Percentiles rank a stretch among this genome's conserved stretches.
Conservation (phyloP, 2,329 filamentous ascomycete genomes). For the Fusarium torulosum region DNA sequence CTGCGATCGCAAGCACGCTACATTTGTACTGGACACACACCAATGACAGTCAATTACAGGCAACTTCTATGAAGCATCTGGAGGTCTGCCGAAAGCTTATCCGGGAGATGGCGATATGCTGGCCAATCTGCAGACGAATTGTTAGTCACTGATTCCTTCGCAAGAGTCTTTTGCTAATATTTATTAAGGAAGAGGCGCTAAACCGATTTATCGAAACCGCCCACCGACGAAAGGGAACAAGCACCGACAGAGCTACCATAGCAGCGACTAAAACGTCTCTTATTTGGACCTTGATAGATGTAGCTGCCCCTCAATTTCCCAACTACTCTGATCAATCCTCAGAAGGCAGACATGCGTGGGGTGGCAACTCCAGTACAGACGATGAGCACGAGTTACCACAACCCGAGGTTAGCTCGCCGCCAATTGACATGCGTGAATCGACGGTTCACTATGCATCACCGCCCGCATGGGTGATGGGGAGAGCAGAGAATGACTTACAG, state of each 20-base stretch:
- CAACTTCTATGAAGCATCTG: slow-evolving; percentile 8
- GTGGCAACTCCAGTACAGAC: rapidly evolving
- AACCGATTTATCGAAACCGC: slow-evolving; percentile 20
- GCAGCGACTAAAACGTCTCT: slow-evolving; percentile 4
- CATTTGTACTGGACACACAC: slow-evolving; percentile 24
- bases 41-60: slow-evolving; percentile 3
- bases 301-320: slow-evolving; percentile 32
- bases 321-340: slow-evolving; percentile 7
- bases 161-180: not conserved
- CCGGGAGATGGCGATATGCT: slow-evolving; percentile 20
- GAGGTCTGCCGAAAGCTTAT: slow-evolving; percentile 26
- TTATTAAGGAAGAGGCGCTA: not conserved
- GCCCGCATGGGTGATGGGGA: slow-evolving; percentile 18
- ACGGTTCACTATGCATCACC: slow-evolving; percentile 38
- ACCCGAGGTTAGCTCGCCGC: not conserved
- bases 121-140: slow-evolving; percentile 30
- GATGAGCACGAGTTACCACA: not conserved
- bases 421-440: slow-evolving; percentile 33
- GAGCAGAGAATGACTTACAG: not conserved
- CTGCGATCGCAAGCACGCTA: slow-evolving; percentile 21
- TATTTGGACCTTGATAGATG: slow-evolving; percentile 29
- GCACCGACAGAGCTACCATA: not conserved
- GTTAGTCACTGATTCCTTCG: not conserved
- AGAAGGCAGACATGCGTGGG: not conserved
- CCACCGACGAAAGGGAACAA: not conserved